Evolutionary conservation across 306 rosid genomes (phyloP), one percentile per base, ranked within the genome.

Genomic region (Notholithocarpus densiflorus): DNA sequence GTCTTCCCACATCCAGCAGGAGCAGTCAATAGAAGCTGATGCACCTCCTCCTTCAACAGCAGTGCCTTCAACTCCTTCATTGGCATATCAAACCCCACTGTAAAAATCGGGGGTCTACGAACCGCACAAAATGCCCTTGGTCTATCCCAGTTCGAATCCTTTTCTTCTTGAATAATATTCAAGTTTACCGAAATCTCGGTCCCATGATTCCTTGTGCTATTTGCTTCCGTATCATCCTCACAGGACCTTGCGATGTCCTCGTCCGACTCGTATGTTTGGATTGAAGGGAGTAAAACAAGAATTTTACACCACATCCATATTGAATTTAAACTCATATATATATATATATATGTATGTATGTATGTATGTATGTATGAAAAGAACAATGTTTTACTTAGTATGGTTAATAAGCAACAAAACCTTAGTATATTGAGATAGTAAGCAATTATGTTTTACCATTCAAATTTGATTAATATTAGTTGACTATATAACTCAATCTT

Each of bases 1-100:
- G 91, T 83, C 78, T 90, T 90, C 32, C 92, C 92, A 2, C 75
- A 65, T 40, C 94, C 94, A 0, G 85, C 87, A 3, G 83, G 72
- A 57, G 86, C 94, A 48, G 89, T 90, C 72, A 90, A 54, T 43
- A 75, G 69, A 1, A 83, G 5, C 15, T 71, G 48, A 5, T 83
- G 78, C 15, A 17, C 23, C 1, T 73, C 87, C 0, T 76, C 77
- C 45, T 32, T 80, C n/a, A 87, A 81, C 27, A 87, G 65, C 68
- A 78, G 77, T 57, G 4, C 8, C 88, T 84, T 88, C 87, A 87
- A 31, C 27, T 82, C 84, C 1, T 5, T 21, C 69, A 87, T 61
- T 5, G 71, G 75, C 8, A 5, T 34, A 26, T 86, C 84, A 82
- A 91, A 65, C 12, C 93, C 90, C 24, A 87, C 84, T 0, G 66